A percentile compares a stretch with the other conserved stretches of the same genome.
These are phyloP conservation scores for Penicillium samsonianum DNA, from an alignment of 495 filamentous ascomycete species.

Conservation along the genomic window DNA sequence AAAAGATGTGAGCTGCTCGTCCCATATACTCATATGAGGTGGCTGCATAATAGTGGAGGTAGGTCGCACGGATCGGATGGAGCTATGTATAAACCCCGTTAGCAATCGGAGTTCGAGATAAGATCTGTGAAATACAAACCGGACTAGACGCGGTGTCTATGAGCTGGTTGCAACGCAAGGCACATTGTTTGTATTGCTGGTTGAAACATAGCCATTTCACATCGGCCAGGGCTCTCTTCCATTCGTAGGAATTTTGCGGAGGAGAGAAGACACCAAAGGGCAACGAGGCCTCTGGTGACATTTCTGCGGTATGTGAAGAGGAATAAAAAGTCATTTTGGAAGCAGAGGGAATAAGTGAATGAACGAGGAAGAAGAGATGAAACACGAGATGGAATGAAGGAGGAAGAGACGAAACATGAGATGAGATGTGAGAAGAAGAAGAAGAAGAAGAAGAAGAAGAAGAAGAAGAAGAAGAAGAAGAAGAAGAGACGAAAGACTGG, in stretches of 20 bases:
- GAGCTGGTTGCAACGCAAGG: conserved; percentile 35
- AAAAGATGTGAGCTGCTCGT: conserved; percentile 43
- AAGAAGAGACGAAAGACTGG: background rate
- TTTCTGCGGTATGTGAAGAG: background rate
- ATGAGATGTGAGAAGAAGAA: no score
- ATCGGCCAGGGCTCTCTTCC: conserved; percentile 33
- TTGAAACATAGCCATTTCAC: conserved; percentile 43
- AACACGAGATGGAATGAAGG: background rate
- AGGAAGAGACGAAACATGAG: background rate
- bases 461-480: no score
- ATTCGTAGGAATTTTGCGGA: conserved; percentile 31
- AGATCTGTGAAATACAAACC: conserved; percentile 26
- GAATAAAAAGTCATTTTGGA: background rate
- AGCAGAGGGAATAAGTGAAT: background rate
- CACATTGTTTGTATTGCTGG: conserved; percentile 50
- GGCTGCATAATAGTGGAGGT: conserved; percentile 49
- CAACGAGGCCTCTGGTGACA: conserved; percentile 11
- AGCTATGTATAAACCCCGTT: conserved; percentile 29
- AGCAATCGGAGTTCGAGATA: conserved; percentile 1
- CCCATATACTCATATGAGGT: conserved; percentile 48
- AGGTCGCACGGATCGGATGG: conserved; percentile 39
- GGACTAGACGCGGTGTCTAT: conserved; percentile 25
- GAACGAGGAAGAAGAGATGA: background rate
- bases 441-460: no score
- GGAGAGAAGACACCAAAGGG: conserved; percentile 17